A percentile compares a stretch with the other conserved stretches of the same genome.
Conservation (phyloP, 495 filamentous ascomycete species). For the Penicillium silybi region DNA sequence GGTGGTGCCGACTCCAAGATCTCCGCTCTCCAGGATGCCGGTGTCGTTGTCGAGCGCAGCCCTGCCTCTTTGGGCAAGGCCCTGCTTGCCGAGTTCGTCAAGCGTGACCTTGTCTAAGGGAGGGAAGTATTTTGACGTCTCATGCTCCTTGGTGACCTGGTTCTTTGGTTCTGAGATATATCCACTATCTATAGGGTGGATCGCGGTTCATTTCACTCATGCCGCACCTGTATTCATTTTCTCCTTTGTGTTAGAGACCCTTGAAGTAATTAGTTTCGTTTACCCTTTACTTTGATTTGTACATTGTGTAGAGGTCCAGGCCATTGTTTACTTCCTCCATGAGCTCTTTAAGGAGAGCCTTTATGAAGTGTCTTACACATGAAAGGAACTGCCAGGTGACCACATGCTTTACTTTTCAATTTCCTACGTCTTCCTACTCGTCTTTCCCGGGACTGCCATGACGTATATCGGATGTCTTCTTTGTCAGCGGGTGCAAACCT, state of each 20-base stretch:
- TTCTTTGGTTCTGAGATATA: constrained; percentile 21
- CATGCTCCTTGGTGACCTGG: constrained; percentile 15
- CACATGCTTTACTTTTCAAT: no score
- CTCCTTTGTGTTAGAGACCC: constrained; percentile 34
- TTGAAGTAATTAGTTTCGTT: constrained; percentile 32
- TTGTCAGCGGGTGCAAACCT: no score
- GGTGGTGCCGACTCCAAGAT: constrained; percentile 98
- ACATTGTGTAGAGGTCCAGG: constrained; percentile 1
- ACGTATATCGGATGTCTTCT: no score
- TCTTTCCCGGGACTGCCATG: no score
- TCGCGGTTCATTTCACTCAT: constrained; percentile 20
- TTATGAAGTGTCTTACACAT: background rate
- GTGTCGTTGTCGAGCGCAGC: constrained; percentile 93
- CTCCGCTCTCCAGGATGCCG: constrained; percentile 83
- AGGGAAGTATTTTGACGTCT: constrained; percentile 14
- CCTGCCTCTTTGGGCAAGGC: constrained; percentile 89
- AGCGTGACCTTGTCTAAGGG: constrained; percentile 84
- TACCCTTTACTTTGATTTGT: constrained; percentile 21
- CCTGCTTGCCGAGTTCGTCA: constrained; percentile 90
- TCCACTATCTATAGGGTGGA: constrained; percentile 20
- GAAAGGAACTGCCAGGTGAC: no score
- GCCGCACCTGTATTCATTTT: constrained; percentile 31
- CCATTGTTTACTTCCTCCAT: background rate
- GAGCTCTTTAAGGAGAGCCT: background rate
- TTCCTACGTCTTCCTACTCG: no score